Evolutionary conservation across 2,329 filamentous ascomycete species (phyloP).

Genomic region (Myriosclerotinia scirpicola): DNA sequence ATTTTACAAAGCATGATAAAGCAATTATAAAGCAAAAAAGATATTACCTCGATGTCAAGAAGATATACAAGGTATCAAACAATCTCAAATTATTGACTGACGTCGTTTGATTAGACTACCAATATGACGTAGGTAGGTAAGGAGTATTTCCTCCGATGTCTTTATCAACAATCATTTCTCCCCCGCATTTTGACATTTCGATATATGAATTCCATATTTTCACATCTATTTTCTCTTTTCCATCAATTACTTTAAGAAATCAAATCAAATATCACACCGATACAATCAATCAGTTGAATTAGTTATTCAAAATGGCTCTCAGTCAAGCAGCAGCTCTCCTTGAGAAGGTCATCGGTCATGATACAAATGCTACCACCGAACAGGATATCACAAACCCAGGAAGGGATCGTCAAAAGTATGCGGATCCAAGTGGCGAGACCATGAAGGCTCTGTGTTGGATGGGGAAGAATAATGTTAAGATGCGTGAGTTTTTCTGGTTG

Average conservation of each 20-base stretch:
- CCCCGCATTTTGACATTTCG: neutral
- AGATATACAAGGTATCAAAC: neutral
- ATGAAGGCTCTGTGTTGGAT: conserved; percentile 85
- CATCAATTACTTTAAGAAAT: neutral
- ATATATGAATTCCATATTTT: conserved; percentile 3
- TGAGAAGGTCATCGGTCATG: conserved; percentile 69
- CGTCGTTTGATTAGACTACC: conserved; percentile 6
- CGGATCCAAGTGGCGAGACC: conserved; percentile 52
- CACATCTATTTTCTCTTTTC: neutral
- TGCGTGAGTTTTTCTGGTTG: conserved; percentile 48
- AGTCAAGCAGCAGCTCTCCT: conserved; percentile 65
- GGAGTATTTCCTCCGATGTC: neutral
- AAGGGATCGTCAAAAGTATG: conserved; percentile 50
- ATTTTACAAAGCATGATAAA: conserved; percentile 9
- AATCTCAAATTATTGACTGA: neutral
- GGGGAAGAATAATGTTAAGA: conserved; percentile 74
- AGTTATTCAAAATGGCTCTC: conserved; percentile 50
- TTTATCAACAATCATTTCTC: neutral
- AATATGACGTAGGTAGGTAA: conserved; percentile 11
- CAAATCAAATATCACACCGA: neutral
- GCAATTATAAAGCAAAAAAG: neutral
- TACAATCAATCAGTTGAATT: neutral
- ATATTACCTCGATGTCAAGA: neutral
- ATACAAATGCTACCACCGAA: conserved; percentile 59
- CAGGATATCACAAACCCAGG: conserved; percentile 71